These are phyloP conservation scores for Omphalea diandra DNA, from an alignment of 441 rosid genomes.

Conservation along the genomic window DNA sequence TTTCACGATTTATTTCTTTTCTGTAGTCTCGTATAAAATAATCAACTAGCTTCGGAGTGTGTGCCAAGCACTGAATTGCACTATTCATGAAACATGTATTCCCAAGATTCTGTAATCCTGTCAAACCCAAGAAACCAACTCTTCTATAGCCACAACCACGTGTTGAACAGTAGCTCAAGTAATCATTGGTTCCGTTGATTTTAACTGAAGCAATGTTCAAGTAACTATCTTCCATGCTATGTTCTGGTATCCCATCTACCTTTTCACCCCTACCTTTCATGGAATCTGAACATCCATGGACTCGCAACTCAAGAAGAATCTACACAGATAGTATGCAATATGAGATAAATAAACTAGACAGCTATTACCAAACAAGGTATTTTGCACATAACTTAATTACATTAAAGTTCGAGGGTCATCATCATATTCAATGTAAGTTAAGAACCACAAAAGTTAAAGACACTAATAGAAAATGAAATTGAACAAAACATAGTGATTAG, in stretches of 20 bases:
- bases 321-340: constrained; percentile 26
- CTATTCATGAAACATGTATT: constrained; percentile 85
- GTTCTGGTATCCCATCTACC: constrained; percentile 34
- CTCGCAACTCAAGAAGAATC: constrained; percentile 55
- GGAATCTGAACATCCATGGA: constrained; percentile 52
- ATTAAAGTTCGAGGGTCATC: background rate
- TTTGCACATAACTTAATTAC: background rate
- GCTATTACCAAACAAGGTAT: background rate
- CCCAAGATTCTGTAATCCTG: constrained; percentile 70
- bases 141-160: constrained; percentile 28
- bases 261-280: constrained; percentile 29
- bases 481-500: background rate
- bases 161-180: constrained; percentile 24
- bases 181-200: constrained; percentile 42
- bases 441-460: background rate
- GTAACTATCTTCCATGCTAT: constrained; percentile 12
- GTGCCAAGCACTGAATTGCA: constrained; percentile 64
- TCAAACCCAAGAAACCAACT: constrained; percentile 53
- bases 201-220: constrained; percentile 24
- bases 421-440: background rate
- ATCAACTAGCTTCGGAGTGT: constrained; percentile 62
- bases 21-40: constrained; percentile 58
- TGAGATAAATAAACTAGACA: background rate
- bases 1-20: constrained; percentile 54
- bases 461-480: too few species aligned